phyloP scores from a whole-genome alignment of 495 filamentous ascomycete genomes.

The Aspergillus funiculosus region DNA sequence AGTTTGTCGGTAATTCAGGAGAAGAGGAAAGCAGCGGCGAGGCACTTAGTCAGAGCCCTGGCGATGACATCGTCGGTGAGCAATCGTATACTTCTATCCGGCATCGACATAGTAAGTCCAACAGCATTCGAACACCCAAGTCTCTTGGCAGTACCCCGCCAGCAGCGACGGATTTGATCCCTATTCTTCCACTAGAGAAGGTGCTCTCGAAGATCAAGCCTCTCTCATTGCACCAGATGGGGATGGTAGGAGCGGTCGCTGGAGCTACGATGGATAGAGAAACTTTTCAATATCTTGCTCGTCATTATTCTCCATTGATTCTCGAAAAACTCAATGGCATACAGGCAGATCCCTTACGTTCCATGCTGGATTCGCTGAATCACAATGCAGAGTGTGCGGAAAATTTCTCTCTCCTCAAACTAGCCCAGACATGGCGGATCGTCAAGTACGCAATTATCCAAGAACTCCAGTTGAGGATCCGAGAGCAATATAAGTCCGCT shows the following conservation, averaged over 20 bases:
- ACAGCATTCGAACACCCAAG: slow-evolving; percentile 32
- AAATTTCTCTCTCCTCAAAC: slow-evolving; percentile 50
- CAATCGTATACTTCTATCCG: slow-evolving; percentile 50
- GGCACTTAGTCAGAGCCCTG: slow-evolving; percentile 58
- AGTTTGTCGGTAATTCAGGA: slow-evolving; percentile 30
- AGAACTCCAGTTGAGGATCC: slow-evolving; percentile 52
- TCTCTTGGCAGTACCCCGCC: slow-evolving; percentile 54
- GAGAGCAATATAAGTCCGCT: slow-evolving; percentile 44
- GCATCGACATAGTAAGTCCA: slow-evolving; percentile 33
- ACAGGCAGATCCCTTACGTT: slow-evolving; percentile 38
- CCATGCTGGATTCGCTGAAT: slow-evolving; percentile 50
- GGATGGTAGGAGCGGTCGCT: slow-evolving; percentile 56
- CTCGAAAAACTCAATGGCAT: slow-evolving; percentile 16
- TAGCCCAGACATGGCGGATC: slow-evolving; percentile 73
- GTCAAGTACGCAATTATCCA: slow-evolving; percentile 56
- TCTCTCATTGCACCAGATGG: slow-evolving; percentile 53
- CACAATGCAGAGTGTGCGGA: slow-evolving; percentile 59
- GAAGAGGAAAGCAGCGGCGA: slow-evolving; percentile 34
- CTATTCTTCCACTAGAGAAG: slow-evolving; percentile 56
- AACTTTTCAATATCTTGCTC: slow-evolving; percentile 54
- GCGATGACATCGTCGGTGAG: slow-evolving; percentile 58
- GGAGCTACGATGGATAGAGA: slow-evolving; percentile 45
- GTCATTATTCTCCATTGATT: slow-evolving; percentile 49
- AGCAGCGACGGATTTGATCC: slow-evolving; percentile 38
- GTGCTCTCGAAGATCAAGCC: slow-evolving; percentile 50